phyloP scores from a whole-genome alignment of 2,329 filamentous ascomycete species.

The Penicillium expansum region DNA sequence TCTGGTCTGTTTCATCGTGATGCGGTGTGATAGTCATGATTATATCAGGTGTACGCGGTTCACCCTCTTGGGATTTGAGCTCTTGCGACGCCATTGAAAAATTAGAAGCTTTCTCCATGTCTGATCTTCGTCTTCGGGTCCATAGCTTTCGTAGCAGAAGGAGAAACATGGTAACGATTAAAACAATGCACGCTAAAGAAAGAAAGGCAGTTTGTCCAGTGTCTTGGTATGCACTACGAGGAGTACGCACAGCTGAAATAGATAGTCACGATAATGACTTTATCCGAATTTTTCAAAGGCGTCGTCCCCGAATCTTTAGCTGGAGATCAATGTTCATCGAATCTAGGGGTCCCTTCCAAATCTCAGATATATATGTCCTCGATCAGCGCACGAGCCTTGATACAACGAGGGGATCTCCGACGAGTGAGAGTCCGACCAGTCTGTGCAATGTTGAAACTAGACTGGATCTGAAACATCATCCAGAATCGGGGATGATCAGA shows the following conservation, averaged over 20 bases:
- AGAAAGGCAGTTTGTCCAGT: background rate
- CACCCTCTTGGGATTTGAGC: background rate
- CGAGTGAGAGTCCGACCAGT: conserved; percentile 2
- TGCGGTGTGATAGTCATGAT: background rate
- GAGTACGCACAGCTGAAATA: background rate
- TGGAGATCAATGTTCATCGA: background rate
- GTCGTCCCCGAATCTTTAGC: background rate
- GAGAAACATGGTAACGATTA: background rate
- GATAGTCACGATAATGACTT: background rate
- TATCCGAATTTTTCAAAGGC: too few relatives aligned
- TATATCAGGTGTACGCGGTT: background rate
- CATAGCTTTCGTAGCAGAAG: conserved; percentile 5
- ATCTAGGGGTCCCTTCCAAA: background rate
- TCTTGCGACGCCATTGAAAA: background rate
- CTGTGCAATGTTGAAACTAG: conserved; percentile 7
- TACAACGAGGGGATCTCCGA: background rate
- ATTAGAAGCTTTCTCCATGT: background rate
- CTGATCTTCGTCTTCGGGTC: background rate
- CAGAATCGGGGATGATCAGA: background rate
- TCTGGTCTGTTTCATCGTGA: conserved; percentile 10
- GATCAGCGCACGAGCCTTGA: background rate
- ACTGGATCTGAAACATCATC: conserved; percentile 14
- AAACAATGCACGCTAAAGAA: background rate
- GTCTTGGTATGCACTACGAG: too few relatives aligned
- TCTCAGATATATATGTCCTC: background rate